Conservation (phyloP, 768 basidiomycete species). For the Phaffia tasmanica region DNA sequence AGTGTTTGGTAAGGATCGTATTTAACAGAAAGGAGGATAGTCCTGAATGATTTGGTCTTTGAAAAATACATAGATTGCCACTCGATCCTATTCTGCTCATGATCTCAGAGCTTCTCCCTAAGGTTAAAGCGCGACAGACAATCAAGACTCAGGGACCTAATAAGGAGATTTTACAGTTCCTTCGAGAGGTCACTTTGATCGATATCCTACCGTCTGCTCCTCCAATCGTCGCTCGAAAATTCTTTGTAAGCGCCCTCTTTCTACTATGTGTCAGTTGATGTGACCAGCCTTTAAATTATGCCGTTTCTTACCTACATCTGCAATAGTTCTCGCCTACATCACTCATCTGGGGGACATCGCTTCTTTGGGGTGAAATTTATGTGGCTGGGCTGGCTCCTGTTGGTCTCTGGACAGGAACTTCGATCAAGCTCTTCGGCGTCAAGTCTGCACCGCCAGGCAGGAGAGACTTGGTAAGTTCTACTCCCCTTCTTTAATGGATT, state of each 20-base stretch:
- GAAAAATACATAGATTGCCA: constrained; percentile 51
- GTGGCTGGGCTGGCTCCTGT: constrained; percentile 76
- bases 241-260: constrained; percentile 48
- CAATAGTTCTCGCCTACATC: constrained; percentile 43
- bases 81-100: constrained; percentile 75
- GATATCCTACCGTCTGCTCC: constrained; percentile 64
- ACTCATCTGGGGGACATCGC: constrained; percentile 77
- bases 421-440: constrained; percentile 78
- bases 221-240: constrained; percentile 56
- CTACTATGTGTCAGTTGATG: neutral
- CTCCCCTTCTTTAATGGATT: too few species aligned
- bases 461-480: too few species aligned
- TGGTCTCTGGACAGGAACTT: constrained; percentile 82
- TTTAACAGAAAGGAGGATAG: too few species aligned
- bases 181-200: constrained; percentile 56
- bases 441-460: constrained; percentile 38
- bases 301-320: neutral
- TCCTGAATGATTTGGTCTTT: constrained; percentile 14
- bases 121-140: constrained; percentile 51
- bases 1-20: neutral
- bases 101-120: constrained; percentile 77
- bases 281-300: neutral
- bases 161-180: constrained; percentile 59
- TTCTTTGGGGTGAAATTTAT: constrained; percentile 94
- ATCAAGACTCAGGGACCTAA: constrained; percentile 42